These are phyloP conservation scores for Cystofilobasidium macerans DNA, from an alignment of 768 basidiomycete species.

Conservation along the genomic window DNA sequence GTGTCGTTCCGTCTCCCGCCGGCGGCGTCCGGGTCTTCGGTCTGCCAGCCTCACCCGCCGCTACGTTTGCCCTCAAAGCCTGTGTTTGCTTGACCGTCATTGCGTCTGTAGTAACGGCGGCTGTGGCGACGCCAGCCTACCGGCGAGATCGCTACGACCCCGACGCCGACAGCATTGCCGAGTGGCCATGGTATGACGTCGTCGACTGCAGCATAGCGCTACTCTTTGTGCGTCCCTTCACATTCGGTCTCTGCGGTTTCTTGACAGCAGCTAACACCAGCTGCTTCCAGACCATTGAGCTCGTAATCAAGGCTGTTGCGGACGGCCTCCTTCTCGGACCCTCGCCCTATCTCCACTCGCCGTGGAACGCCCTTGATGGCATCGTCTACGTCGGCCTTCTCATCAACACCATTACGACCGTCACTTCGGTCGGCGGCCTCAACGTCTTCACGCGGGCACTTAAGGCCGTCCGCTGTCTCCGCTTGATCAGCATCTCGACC, in stretches of 20 bases:
- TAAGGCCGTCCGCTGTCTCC: conserved; percentile 76
- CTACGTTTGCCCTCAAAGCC: conserved; percentile 62
- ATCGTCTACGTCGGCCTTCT: conserved; percentile 67
- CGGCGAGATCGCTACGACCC: conserved; percentile 55
- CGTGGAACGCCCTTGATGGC: conserved; percentile 88
- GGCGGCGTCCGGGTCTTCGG: conserved; percentile 77
- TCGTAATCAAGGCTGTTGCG: conserved; percentile 77
- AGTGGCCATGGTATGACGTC: conserved; percentile 37
- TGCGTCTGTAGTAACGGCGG: conserved; percentile 62
- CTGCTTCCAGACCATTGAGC: too few relatives aligned
- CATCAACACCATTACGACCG: conserved; percentile 41
- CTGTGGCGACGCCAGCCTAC: conserved; percentile 50
- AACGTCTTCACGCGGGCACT: conserved; percentile 71
- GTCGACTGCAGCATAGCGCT: conserved; percentile 62
- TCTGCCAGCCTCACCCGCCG: conserved; percentile 51
- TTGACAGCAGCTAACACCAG: too few relatives aligned
- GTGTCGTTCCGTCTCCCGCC: conserved; percentile 62
- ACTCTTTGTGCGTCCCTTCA: conserved; percentile 34
- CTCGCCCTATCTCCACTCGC: conserved; percentile 78
- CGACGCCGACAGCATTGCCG: background rate
- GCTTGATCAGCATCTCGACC: conserved; percentile 78
- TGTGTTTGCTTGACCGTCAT: conserved; percentile 63
- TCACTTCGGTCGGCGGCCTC: conserved; percentile 66
- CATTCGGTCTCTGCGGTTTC: too few relatives aligned
- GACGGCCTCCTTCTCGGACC: conserved; percentile 63